A percentile compares a stretch with the other conserved stretches of the same genome.
Evolutionary conservation across 208 protist species (phyloP).

Genomic region (Trypanosomatidae sp.): DNA sequence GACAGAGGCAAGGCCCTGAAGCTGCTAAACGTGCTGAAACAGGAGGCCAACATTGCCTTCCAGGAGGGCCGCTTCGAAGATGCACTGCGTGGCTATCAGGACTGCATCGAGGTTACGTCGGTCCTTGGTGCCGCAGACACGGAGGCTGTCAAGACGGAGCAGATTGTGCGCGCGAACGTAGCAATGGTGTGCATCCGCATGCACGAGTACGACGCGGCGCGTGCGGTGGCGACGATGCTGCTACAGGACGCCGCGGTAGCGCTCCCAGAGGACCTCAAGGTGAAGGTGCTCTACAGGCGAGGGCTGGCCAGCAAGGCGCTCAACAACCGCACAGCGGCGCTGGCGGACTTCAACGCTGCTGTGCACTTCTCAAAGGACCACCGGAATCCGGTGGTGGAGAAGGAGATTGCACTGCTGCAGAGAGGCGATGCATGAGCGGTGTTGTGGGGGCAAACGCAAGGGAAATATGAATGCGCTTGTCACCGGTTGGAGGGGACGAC

Average conservation of each 20-base stretch:
- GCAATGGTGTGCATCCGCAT: conserved; percentile 67
- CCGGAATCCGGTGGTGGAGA: conserved; percentile 43
- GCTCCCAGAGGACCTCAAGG: conserved; percentile 45
- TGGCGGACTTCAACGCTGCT: conserved; percentile 73
- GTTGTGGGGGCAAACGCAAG: neutral
- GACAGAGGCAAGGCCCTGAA: conserved; percentile 41
- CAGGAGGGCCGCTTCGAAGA: conserved; percentile 62
- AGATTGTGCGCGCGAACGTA: conserved; percentile 73
- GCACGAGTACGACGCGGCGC: conserved; percentile 67
- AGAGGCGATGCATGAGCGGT: neutral
- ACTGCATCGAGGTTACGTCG: conserved; percentile 62
- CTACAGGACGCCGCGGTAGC: conserved; percentile 53
- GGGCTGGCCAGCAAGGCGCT: conserved; percentile 68
- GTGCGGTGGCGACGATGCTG: conserved; percentile 71
- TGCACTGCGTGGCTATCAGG: conserved; percentile 67
- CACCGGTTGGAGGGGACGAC: neutral
- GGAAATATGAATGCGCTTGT: neutral
- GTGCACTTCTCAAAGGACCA: conserved; percentile 57
- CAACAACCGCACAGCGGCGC: conserved; percentile 49
- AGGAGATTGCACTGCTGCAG: conserved; percentile 47
- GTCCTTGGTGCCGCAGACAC: conserved; percentile 46
- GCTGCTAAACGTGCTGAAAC: conserved; percentile 51
- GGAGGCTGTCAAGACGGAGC: conserved; percentile 48
- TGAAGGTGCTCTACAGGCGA: conserved; percentile 81
- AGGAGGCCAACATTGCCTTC: conserved; percentile 62